Evolutionary conservation across 306 rosid genomes (phyloP), one percentile per base, ranked within the genome.

Genomic region (Gastrolobium villosum): DNA sequence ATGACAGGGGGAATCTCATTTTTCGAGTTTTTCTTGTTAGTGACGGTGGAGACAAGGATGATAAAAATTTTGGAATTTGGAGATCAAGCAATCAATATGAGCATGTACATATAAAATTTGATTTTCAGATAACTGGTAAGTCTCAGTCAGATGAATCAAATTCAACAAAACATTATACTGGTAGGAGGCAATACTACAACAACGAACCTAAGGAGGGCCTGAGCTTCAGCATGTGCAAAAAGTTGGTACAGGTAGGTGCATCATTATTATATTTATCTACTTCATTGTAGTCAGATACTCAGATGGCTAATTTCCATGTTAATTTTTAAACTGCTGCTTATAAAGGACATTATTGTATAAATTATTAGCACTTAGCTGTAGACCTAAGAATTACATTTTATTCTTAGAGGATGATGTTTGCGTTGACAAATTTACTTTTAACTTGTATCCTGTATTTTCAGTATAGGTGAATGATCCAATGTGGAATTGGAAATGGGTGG

Each of bases 171-270:
- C 79, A 74, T 65, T 72, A 45, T 74, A 70, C 78, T 69, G 55
- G 79, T 77, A 70, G 80, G 84, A 80, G 82, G 71, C 82, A 66
- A 41, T 77, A 57, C 73, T 37, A 53, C 75, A 81, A 72, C 83
- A 70, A 60, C 50, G 92, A 85, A 83, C 60, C 86, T 26, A 81
- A 79, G 78, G 90, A 86, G 76, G 85, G 84, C 15, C 77, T 90
- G 63, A 90, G 92, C 87, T 90, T 92, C 85, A 84, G 78, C 79
- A 74, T 90, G 79, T 92, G 92, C 87, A 89, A 86, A 72, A 90
- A 82, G 48, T 60, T 92, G 66, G 96, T 88, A 65, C 89, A 89
- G 89, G 97, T 90, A 81, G 46, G 74, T 32, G 46, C 72, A 79
- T 65, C 40, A 31, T 48, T 13, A 34, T 62, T 1, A 13, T 76